phyloP scores from a whole-genome alignment of 1,284 basidiomycete genomes.

The Apiotrichum gamsii region DNA sequence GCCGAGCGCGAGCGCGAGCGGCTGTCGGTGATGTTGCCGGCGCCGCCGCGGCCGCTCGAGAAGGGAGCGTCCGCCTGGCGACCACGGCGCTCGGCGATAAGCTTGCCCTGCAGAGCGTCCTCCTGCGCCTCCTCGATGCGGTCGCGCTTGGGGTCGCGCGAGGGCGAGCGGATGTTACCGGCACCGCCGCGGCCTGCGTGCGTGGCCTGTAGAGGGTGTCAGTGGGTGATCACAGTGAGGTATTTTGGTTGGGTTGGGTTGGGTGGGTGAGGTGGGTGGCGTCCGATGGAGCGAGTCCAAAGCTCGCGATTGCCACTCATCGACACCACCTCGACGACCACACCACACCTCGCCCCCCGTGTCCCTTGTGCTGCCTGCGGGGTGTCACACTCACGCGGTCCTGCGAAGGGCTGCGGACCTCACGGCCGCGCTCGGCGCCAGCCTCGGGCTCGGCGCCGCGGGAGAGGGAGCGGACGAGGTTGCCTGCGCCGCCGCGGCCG shows the following conservation, averaged over 20 bases:
- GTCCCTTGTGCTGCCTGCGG: no score
- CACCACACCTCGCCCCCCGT: neutral
- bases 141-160: constrained; percentile 30
- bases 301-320: no score
- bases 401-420: constrained; percentile 20
- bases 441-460: constrained; percentile 34
- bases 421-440: constrained; percentile 40
- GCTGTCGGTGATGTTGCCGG: constrained; percentile 37
- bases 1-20: constrained; percentile 26
- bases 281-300: neutral
- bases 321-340: neutral
- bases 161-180: constrained; percentile 45
- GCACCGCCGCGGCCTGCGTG: constrained; percentile 46
- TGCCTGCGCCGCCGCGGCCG: constrained; percentile 46
- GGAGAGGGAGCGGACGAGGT: constrained; percentile 40
- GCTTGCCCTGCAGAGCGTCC: constrained; percentile 38
- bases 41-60: constrained; percentile 46
- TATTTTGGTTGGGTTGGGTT: no score
- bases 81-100: constrained; percentile 43
- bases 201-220: constrained; percentile 23
- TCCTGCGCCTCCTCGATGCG: constrained; percentile 33
- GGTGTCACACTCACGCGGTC: constrained; percentile 29
- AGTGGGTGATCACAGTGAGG: no score
- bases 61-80: constrained; percentile 35
- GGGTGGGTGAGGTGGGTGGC: neutral